These are phyloP conservation scores for Neurospora crassa DNA, from an alignment of 2,329 filamentous ascomycete genomes.

Conservation along the genomic window DNA sequence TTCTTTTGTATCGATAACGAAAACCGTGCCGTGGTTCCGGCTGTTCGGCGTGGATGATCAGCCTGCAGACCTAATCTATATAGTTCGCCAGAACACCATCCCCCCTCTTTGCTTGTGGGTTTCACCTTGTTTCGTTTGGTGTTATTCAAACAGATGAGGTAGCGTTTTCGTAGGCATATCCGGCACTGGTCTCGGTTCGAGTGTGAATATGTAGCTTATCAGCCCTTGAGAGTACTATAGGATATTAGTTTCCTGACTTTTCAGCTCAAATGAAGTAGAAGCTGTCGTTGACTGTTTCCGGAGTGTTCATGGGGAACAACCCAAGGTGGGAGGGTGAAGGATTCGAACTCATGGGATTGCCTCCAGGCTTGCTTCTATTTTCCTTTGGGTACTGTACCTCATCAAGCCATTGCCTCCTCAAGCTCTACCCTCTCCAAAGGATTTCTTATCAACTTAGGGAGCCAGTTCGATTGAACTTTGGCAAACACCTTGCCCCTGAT, in stretches of 20 bases:
- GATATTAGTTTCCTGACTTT: not conserved
- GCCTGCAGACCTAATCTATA: not conserved
- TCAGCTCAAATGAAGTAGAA: not conserved
- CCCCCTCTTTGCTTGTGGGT: not conserved
- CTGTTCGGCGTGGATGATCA: not conserved
- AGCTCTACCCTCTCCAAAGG: constrained; percentile 15
- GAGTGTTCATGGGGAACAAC: not conserved
- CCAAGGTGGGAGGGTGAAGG: not conserved
- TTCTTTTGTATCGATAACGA: not conserved
- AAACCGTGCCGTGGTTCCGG: not conserved
- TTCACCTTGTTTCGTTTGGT: not conserved
- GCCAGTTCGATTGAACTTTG: constrained; percentile 40
- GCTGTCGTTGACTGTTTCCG: not conserved
- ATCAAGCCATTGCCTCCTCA: not conserved
- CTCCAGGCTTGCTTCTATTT: not conserved
- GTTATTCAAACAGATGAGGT: not conserved
- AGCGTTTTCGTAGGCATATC: not conserved
- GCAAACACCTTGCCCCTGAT: constrained; percentile 75
- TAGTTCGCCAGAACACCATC: not conserved
- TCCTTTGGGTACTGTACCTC: not conserved
- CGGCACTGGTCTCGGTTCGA: not conserved
- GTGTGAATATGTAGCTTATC: not conserved
- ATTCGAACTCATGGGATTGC: not conserved
- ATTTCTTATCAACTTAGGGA: constrained; percentile 40
- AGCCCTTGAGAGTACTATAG: not conserved